Evolutionary conservation across 2,329 filamentous ascomycete genomes (phyloP), one percentile per base, ranked within the genome.

Genomic region (Fusarium oligoseptatum): DNA sequence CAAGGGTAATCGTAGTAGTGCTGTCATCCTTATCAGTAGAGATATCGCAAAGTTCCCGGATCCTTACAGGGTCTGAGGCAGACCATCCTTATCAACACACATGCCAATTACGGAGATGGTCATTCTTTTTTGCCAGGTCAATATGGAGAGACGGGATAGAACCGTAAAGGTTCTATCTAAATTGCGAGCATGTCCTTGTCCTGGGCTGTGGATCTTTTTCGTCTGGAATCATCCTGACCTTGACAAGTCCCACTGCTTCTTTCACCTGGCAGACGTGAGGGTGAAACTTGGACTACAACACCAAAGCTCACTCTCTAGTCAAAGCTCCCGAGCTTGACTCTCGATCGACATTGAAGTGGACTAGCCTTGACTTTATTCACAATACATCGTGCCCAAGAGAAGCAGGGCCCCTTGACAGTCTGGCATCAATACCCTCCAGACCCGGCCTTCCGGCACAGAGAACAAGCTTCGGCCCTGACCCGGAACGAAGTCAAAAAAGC

Each of bases 81-180:
- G 76, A 48, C 60, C 70, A 79, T 70, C 66, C 77, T 79, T 79
- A 79, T 79, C 77, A 48, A 75, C 76, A 64, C n/a, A 45, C 65
- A 60, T 45, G 60, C 55, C 64, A 60, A 65, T 50, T 32, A 50
- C 34, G 63, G 65, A 63, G 60, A 62, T 70, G 48, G 22, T 29
- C 61, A 22, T 60, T 67, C 36, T 37, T 24, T 27, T 29, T 39
- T 29, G 58, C n/a, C n/a, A 29, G 57, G 34, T 41, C 32, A 29
- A 50, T 27, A 20, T 36, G 24, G 27, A 34, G 14, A 50, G 22
- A 62, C 6, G 34, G 39, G 17, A 14, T 15, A 64, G 32, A 43
- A 20, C 22, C 11, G 61, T 27, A 27, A 45, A 27, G 41, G 20
- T 27, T 24, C 43, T 24, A 24, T 58, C 34, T 57, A 64, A 64